phyloP scores from a whole-genome alignment of 345 rosid species.

The Psidium friedrichsthalianum region DNA sequence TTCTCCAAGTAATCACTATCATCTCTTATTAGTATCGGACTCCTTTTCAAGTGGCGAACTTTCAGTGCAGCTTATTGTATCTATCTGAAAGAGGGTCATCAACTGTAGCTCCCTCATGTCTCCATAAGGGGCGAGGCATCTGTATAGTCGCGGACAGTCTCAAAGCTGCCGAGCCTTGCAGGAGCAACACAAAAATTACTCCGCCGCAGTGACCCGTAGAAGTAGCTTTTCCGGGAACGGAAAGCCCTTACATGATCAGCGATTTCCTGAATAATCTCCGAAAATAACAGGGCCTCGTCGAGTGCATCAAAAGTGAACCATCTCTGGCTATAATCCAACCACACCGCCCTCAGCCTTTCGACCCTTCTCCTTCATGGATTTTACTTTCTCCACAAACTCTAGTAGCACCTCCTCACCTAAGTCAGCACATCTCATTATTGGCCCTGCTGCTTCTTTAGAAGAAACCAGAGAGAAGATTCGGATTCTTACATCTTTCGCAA shows the following conservation, averaged over 20 bases:
- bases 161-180: constrained; percentile 58
- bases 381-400: constrained; percentile 40
- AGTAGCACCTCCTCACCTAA: constrained; percentile 58
- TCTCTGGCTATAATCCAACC: constrained; percentile 69
- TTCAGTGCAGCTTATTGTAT: constrained; percentile 46
- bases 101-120: constrained; percentile 53
- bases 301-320: constrained; percentile 67
- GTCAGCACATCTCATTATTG: background rate
- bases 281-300: constrained; percentile 55
- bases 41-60: constrained; percentile 45
- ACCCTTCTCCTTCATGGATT: constrained; percentile 32
- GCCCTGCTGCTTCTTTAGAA: background rate
- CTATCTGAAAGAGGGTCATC: constrained; percentile 64
- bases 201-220: background rate
- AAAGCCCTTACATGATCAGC: constrained; percentile 49
- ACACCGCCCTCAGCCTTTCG: constrained; percentile 48
- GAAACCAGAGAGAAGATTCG: too few relatives aligned
- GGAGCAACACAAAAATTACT: background rate
- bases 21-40: constrained; percentile 65
- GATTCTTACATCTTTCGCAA: constrained; percentile 44
- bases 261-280: constrained; percentile 45
- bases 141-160: constrained; percentile 53
- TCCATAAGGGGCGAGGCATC: constrained; percentile 66
- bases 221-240: background rate
- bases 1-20: constrained; percentile 50